Conservation (phyloP, 2,329 filamentous ascomycete genomes). For the Scortechinia acanthostroma region DNA sequence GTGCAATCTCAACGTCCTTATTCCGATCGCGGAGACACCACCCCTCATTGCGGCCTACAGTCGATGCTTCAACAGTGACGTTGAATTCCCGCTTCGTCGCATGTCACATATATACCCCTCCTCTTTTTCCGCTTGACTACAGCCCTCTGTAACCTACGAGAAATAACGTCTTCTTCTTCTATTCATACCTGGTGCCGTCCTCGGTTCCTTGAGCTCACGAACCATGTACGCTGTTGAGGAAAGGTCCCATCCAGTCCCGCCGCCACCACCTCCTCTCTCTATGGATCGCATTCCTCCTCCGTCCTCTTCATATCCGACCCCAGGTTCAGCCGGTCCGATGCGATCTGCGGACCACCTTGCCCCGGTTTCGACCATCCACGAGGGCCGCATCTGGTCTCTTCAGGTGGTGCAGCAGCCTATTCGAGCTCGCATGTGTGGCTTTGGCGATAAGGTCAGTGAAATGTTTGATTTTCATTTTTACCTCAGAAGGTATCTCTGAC, state of each 20-base stretch:
- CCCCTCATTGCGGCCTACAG: no score
- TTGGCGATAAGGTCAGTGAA: not conserved
- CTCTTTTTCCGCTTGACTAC: no score
- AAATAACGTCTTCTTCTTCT: no score
- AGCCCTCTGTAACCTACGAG: no score
- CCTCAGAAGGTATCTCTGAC: no score
- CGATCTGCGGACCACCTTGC: not conserved
- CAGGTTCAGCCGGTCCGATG: not conserved
- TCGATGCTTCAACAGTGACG: not conserved
- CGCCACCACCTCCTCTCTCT: not conserved
- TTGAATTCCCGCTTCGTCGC: not conserved
- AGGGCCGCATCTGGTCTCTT: not conserved
- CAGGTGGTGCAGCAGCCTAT: not conserved
- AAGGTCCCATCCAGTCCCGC: not conserved
- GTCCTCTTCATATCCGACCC: slow-evolving; percentile 1
- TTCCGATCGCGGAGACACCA: no score
- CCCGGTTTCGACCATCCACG: not conserved
- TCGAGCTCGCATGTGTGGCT: not conserved
- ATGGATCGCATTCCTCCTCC: slow-evolving; percentile 1
- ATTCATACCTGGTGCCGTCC: not conserved
- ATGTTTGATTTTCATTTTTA: no score
- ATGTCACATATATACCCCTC: no score
- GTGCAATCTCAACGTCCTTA: no score
- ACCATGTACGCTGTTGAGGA: slow-evolving; percentile 2
- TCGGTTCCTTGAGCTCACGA: not conserved